Evolutionary conservation across 768 basidiomycete species (phyloP).

Genomic region (Phanerochaete sordida): DNA sequence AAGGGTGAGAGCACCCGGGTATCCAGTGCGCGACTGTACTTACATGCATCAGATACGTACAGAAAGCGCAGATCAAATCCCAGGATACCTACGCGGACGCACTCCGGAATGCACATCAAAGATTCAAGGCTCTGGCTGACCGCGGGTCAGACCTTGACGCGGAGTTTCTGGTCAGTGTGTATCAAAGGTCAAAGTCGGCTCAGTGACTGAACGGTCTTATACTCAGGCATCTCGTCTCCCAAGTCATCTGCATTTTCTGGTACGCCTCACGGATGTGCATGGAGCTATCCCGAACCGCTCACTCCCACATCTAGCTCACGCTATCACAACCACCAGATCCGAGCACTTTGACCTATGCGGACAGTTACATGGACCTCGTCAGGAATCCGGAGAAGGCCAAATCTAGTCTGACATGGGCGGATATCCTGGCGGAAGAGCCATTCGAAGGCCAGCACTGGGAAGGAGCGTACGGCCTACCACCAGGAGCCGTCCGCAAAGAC

Average conservation of each 20-base stretch:
- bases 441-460: constrained; percentile 88
- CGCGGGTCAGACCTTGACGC: constrained; percentile 55
- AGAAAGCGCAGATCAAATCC: constrained; percentile 71
- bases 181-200: constrained; percentile 5
- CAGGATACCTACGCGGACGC: constrained; percentile 60
- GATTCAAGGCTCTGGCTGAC: constrained; percentile 49
- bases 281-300: neutral
- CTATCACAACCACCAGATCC: constrained; percentile 52
- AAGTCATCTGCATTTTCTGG: constrained; percentile 71
- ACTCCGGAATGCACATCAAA: constrained; percentile 47
- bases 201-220: neutral
- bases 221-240: constrained; percentile 56
- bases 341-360: constrained; percentile 50
- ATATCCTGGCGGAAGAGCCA: constrained; percentile 79
- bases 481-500: constrained; percentile 36
- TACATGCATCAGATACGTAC: constrained; percentile 11
- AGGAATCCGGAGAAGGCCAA: constrained; percentile 38
- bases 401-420: constrained; percentile 62
- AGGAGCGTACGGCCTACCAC: constrained; percentile 56
- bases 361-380: constrained; percentile 44
- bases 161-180: constrained; percentile 50
- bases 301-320: constrained; percentile 39
- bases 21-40: neutral
- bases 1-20: constrained; percentile 44
- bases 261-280: constrained; percentile 29